These are phyloP conservation scores for Leptoxyphium fumago DNA, from an alignment of 2,329 filamentous ascomycete genomes.

Conservation along the genomic window DNA sequence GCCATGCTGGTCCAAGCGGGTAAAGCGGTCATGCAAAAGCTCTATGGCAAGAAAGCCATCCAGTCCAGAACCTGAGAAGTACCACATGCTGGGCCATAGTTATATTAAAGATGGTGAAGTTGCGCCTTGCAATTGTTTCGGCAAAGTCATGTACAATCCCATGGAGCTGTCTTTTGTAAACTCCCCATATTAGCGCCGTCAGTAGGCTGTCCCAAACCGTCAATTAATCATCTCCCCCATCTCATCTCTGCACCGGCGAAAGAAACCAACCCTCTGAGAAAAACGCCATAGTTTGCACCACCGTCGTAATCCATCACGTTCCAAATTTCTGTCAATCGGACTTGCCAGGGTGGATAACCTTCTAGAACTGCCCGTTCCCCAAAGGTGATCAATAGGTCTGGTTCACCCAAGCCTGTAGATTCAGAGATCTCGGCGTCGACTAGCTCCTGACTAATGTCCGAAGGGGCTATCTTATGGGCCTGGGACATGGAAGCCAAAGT, in stretches of 20 bases:
- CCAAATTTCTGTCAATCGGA: slow-evolving; percentile 89
- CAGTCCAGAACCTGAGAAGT: no score
- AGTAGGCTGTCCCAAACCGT: no score
- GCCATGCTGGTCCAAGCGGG: no score
- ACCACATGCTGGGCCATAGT: no score
- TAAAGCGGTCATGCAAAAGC: no score
- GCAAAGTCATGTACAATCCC: no score
- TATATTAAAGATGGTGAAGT: no score
- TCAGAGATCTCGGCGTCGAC: slow-evolving; percentile 76
- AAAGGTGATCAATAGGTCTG: slow-evolving; percentile 80
- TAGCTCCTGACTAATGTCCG: slow-evolving; percentile 72
- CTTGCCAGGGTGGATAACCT: slow-evolving; percentile 93
- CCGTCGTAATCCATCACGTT: slow-evolving; percentile 29
- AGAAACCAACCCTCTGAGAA: slow-evolving; percentile 68
- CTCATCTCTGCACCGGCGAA: slow-evolving; percentile 83
- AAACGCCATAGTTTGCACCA: slow-evolving; percentile 85
- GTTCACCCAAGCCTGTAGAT: slow-evolving; percentile 62
- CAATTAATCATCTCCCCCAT: slow-evolving; percentile 42
- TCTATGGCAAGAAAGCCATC: no score
- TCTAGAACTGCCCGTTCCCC: slow-evolving; percentile 68
- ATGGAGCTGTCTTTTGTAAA: no score
- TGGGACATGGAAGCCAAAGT: slow-evolving; percentile 94
- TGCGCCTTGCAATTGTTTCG: no score
- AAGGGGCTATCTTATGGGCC: slow-evolving; percentile 62
- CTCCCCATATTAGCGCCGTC: no score